A percentile compares a stretch with the other conserved stretches of the same genome.
Conservation (phyloP, 192 early-diverging fungal genomes). For the Umbelopsis ramanniana region DNA sequence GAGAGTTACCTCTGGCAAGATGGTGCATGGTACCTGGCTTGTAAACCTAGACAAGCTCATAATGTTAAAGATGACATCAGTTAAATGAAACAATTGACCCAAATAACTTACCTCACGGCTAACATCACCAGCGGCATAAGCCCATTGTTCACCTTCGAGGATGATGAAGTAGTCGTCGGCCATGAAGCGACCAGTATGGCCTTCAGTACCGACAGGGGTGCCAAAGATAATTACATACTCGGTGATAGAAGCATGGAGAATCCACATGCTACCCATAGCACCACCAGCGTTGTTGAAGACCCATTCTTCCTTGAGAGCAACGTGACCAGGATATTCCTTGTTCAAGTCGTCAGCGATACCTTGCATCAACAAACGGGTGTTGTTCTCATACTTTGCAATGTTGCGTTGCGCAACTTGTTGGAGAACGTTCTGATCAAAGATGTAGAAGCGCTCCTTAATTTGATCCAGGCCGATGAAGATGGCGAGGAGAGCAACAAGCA, state of each 20-base stretch:
- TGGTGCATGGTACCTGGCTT: constrained; percentile 46
- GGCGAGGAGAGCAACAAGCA: constrained; percentile 32
- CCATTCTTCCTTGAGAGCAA: constrained; percentile 48
- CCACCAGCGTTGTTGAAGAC: constrained; percentile 56
- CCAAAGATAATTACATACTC: constrained; percentile 55
- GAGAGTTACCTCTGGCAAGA: constrained; percentile 41
- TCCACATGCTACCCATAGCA: constrained; percentile 54
- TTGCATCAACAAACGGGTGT: constrained; percentile 38
- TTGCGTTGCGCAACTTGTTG: constrained; percentile 41
- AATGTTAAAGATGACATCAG: not conserved
- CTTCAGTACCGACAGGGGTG: constrained; percentile 51
- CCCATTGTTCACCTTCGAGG: constrained; percentile 51
- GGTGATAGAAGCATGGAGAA: constrained; percentile 49
- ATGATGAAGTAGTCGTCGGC: constrained; percentile 55
- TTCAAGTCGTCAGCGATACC: constrained; percentile 40
- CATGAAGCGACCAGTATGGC: constrained; percentile 47
- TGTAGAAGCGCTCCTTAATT: constrained; percentile 38
- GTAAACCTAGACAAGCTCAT: constrained; percentile 31
- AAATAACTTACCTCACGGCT: constrained; percentile 35
- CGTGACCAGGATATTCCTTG: constrained; percentile 42
- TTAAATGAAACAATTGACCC: not conserved
- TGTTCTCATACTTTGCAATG: constrained; percentile 42
- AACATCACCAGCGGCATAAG: constrained; percentile 43
- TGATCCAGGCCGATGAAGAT: constrained; percentile 45
- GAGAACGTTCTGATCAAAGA: constrained; percentile 44